Base-by-base conservation (phyloP, 2,329 filamentous ascomycete species). In the Fusarium sp. region DNA sequence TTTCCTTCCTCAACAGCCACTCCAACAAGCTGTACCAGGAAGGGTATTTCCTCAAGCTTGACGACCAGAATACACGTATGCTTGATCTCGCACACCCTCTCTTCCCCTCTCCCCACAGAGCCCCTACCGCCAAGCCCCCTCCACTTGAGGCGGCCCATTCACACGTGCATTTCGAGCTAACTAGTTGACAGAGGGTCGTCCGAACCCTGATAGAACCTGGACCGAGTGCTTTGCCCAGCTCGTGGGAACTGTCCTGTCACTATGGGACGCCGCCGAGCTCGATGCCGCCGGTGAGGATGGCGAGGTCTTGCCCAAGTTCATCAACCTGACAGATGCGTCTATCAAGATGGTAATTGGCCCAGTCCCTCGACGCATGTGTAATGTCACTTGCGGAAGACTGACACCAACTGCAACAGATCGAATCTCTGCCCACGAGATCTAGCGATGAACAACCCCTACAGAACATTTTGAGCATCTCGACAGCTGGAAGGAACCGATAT, bases 21-120 rank as follows among this genome's bases (percentile, higher is more conserved):
- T 91, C 89, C 62, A 97, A 97, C 80, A 98, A 98, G 82, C 84
- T 98, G 61, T 99, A 98, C 79, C 94, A 97, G 74, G 96, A 99
- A 81, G 96, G 96, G 36, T 99, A 98, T 77, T 98, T 99, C 73
- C 82, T 99, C 73, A 99, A 98, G 81, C 84, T 99, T 53, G 95
- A 97, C 79, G 96, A 99, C 79, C 89, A 97, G 73, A 96, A 98
- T 76, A 90, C 89, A 60, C 90, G 94, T 97, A 87, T 74, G 93
- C 53, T 59, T 29, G 23, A 64, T 51, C 68, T 51, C 38, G 29
- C 53, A 56, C 49, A 62, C 40, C 87, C 63, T 33, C 40, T 55
- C 49, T 29, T 61, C 18, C 53, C 51, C 38, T 36, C 34, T n/a
- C 62, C 64, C 63, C 64, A 49, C 55, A 51, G 16, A 40, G 57